These are phyloP conservation scores for Penicillium occitanis DNA, from an alignment of 2,329 filamentous ascomycete genomes.

Conservation along the genomic window DNA sequence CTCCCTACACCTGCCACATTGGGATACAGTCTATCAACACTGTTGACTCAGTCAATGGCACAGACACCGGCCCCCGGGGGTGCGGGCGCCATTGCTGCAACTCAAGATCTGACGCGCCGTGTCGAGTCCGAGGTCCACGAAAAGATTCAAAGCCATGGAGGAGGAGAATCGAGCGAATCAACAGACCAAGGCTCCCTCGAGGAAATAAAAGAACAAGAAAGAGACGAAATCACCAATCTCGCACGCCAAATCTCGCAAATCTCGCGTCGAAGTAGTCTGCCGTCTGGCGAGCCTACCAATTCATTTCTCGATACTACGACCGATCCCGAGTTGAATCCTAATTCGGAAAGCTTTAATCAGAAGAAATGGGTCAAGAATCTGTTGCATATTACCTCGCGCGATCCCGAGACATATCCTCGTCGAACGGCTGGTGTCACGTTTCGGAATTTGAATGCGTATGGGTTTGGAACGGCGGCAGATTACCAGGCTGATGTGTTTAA, in stretches of 20 bases:
- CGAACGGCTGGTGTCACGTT: conserved; percentile 45
- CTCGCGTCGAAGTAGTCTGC: conserved; percentile 14
- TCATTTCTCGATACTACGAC: conserved; percentile 37
- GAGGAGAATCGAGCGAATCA: conserved; percentile 5
- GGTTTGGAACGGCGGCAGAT: conserved; percentile 44
- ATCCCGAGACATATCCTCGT: conserved; percentile 36
- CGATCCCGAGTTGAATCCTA: conserved; percentile 44
- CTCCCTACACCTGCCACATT: not conserved
- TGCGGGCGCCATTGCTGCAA: conserved; percentile 1
- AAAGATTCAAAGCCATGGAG: not conserved
- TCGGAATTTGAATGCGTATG: conserved; percentile 47
- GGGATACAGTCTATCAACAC: not conserved
- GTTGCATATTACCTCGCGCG: conserved; percentile 34
- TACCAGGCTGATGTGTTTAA: conserved; percentile 48
- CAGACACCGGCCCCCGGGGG: conserved; percentile 2
- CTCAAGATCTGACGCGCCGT: not conserved
- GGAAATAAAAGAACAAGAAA: conserved; percentile 16
- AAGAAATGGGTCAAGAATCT: conserved; percentile 48
- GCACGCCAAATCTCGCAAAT: conserved; percentile 21
- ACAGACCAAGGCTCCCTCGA: conserved; percentile 16
- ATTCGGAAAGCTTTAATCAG: conserved; percentile 44
- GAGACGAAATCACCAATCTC: conserved; percentile 19
- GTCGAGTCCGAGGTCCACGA: not conserved
- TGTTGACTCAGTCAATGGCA: not conserved
- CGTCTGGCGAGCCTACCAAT: conserved; percentile 28